Evolutionary conservation across 805 yeast genomes (phyloP), one percentile per base, ranked within the genome.

Genomic region (Saturnispora zaruensis): DNA sequence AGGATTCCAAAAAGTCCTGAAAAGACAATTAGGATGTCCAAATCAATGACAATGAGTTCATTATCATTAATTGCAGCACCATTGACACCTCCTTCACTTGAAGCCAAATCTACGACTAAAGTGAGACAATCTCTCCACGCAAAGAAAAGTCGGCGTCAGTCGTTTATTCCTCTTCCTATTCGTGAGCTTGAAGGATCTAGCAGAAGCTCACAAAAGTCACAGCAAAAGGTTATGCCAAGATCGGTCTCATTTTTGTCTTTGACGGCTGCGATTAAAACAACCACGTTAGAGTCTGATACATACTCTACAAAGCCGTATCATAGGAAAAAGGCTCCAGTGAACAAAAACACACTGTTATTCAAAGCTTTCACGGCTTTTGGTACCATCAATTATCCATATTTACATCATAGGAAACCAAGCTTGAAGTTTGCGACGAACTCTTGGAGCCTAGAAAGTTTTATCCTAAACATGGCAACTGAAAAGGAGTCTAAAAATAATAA

Each of bases 301-400:
- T 36, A 36, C 13, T 18, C 40, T 36, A 36, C 40, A 36, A 36
- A 20, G 8, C 23, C 21, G 11, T 42, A 42, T 36, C 50, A 36
- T 26, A 34, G 46, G 26, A 18, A 18, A 16, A 48, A 42, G 24
- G 46, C 46, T 8, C 18, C 25, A 11, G 45, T 48, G 14, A 48
- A 48, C 25, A 48, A 23, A 25, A 25, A 48, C 9, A 42, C 46
- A 9, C 20, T 42, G 2, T 11, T 48, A 8, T 48, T 48, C n/a
- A 48, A 36, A 28, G 50, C 50, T 4, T 48, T 48, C 20, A 48
- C 50, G 1, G 18, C 40, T 4, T 32, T 41, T 13, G 50, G 50
- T 9, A 42, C 45, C 13, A 25, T 42, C 9, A 48, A 48, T 34
- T 36, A 42, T 16, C 50, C 50, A 6, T 48, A 48, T 26, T 30